Evolutionary conservation across 1,284 basidiomycete species (phyloP).

Genomic region (Flammula alnicola): DNA sequence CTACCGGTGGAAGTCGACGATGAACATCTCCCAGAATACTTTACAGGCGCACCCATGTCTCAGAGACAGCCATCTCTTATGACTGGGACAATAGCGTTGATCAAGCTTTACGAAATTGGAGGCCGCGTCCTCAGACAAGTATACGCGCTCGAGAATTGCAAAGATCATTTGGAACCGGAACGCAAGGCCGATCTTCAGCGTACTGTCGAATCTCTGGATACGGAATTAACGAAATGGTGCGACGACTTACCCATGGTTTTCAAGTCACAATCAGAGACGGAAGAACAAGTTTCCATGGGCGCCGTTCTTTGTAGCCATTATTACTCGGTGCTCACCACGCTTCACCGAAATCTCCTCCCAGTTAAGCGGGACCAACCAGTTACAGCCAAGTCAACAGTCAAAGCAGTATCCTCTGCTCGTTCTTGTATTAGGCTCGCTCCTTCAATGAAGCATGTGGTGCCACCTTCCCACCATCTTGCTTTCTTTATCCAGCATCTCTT

Average conservation of each 20-base stretch:
- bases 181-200: constrained; percentile 73
- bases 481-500: constrained; percentile 93
- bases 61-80: constrained; percentile 70
- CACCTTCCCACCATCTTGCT: constrained; percentile 86
- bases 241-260: constrained; percentile 74
- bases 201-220: constrained; percentile 78
- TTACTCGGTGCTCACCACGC: constrained; percentile 85
- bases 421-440: constrained; percentile 85
- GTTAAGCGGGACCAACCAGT: constrained; percentile 70
- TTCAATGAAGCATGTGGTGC: constrained; percentile 83
- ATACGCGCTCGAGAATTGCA: constrained; percentile 77
- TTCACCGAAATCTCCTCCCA: constrained; percentile 87
- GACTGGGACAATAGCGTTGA: constrained; percentile 79
- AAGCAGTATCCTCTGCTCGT: constrained; percentile 78
- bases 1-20: constrained; percentile 83
- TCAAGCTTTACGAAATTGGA: constrained; percentile 80
- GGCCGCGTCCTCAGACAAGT: constrained; percentile 83
- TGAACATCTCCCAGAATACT: constrained; percentile 73
- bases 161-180: constrained; percentile 73
- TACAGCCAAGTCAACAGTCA: constrained; percentile 70
- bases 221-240: constrained; percentile 80
- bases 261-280: constrained; percentile 73
- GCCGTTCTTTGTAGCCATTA: constrained; percentile 90
- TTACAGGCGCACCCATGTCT: constrained; percentile 60
- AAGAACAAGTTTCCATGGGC: constrained; percentile 82